These are phyloP conservation scores for Diversispora eburnea DNA, from an alignment of 192 early-diverging fungal genomes.

Conservation along the genomic window DNA sequence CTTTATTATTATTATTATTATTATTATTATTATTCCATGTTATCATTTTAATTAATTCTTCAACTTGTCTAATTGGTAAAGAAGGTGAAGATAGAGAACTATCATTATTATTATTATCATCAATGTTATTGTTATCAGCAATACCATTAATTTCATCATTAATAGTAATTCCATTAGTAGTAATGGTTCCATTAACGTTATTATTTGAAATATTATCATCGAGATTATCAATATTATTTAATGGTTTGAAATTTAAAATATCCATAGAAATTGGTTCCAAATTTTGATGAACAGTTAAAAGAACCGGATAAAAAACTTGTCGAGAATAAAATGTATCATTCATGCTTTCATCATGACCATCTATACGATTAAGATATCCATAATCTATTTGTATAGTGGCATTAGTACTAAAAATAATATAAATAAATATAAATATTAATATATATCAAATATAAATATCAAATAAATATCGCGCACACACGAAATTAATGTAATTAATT, in stretches of 20 bases:
- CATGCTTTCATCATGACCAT: background rate
- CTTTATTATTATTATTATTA: no score
- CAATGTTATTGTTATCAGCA: background rate
- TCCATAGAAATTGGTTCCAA: slow-evolving; percentile 63
- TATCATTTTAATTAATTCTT: slow-evolving; percentile 32
- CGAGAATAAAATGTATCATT: slow-evolving; percentile 57
- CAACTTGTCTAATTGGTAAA: background rate
- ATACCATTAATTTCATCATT: background rate
- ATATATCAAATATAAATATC: background rate
- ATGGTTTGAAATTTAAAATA: slow-evolving; percentile 54
- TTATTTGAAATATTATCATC: no score
- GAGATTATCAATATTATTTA: slow-evolving; percentile 16
- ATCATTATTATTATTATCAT: background rate
- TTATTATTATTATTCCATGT: slow-evolving; percentile 36
- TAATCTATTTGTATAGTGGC: slow-evolving; percentile 72
- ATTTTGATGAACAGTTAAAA: slow-evolving; percentile 65
- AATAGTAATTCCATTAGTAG: no score
- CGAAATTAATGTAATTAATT: slow-evolving; percentile 6
- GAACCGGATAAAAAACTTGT: slow-evolving; percentile 60
- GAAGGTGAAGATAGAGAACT: no score
- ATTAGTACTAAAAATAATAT: slow-evolving; percentile 45
- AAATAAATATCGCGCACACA: background rate
- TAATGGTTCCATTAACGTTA: no score
- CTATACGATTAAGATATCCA: slow-evolving; percentile 48
- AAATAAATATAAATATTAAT: background rate